Evolutionary conservation across 345 rosid genomes (phyloP), one percentile per base, ranked within the genome.

Genomic region (Balakata baccata): DNA sequence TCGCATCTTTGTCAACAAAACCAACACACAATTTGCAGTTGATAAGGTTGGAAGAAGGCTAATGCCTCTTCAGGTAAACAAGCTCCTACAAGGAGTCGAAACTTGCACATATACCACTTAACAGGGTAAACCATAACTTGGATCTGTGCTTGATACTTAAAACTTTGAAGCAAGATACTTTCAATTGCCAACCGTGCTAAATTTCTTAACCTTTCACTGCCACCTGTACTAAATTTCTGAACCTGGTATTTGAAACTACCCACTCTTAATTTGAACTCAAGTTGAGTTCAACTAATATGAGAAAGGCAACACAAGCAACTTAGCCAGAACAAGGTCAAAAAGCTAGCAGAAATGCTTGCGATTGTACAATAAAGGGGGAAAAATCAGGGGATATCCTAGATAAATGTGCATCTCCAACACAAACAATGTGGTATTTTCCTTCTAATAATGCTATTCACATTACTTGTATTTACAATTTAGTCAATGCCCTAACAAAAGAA

Each of bases 391-490:
- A 11, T n/a, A n/a, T 52, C 16, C 58, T 22, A 1, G 22, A 16
- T 2, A 71, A 46, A 66, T 37, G 64, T 22, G 74, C 74, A 46
- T 60, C 17, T 71, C 17, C 64, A 57, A 43, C 22, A 22, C 14
- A 45, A 45, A 6, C 22, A 10, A 37, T 18, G 17, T 25, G 22
- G 18, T 14, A 47, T 10, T n/a, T 50, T 47, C 11, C 60, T 57
- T 34, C 37, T 25, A 10, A 34, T 68, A 51, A 17, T 0, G 59
- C 67, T 59, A 37, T 66, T 46, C 43, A 34, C 43, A 43, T 37
- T 22, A n/a, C 69, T 62, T 22, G 45, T 50, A 61, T 51, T 69
- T 52, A 37, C 73, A 43, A 12, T 52, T n/a, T 23, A 66, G 72
- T 58, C 3, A 39, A n/a, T 9, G 14, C 14, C 38, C 16, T 5